Conservation (phyloP, 768 basidiomycete genomes). For the Lactarius vividus region DNA sequence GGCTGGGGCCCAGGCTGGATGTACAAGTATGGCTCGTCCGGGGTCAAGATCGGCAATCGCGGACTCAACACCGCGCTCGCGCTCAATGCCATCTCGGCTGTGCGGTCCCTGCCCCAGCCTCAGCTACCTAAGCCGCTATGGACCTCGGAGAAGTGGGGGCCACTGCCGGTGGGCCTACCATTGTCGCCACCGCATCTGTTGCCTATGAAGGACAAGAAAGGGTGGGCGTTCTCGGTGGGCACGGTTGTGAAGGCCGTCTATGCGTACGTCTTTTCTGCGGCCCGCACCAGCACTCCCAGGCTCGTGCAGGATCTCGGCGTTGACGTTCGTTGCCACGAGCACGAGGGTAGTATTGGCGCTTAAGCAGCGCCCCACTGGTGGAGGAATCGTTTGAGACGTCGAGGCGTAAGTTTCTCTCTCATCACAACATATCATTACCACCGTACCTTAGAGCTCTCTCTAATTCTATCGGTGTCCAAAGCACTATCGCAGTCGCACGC, state of each 20-base stretch:
- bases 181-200: background rate
- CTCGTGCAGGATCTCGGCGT: background rate
- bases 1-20: slow-evolving; percentile 56
- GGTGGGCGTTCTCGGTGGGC: background rate
- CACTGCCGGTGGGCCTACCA: background rate
- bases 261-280: slow-evolving; percentile 11
- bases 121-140: background rate
- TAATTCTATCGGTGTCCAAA: background rate
- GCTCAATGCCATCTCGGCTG: slow-evolving; percentile 45
- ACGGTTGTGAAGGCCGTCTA: slow-evolving; percentile 7
- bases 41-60: slow-evolving; percentile 50
- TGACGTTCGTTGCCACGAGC: background rate
- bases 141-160: too few relatives aligned
- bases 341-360: background rate
- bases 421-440: background rate
- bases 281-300: background rate
- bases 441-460: background rate
- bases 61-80: slow-evolving; percentile 55
- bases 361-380: background rate
- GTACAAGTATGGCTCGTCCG: slow-evolving; percentile 51
- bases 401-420: background rate
- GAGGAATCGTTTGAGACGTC: background rate
- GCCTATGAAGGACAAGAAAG: background rate
- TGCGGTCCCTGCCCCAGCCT: slow-evolving; percentile 15
- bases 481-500: too few relatives aligned